Conservation (phyloP, 805 yeast species). For the Kazachstania bromeliacearum region DNA sequence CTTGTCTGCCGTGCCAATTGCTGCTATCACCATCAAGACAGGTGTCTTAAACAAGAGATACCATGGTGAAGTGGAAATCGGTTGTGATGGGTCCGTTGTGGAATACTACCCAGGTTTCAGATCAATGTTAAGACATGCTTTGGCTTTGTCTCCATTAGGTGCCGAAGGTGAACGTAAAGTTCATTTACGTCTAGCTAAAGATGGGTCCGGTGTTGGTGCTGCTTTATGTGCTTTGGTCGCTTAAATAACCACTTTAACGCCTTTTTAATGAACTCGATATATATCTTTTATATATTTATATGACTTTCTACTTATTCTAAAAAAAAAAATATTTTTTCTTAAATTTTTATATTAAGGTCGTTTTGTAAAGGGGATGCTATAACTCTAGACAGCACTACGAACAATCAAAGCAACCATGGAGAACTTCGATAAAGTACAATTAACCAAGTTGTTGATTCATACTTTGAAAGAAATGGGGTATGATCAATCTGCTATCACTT, state of each 20-base stretch:
- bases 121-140: slow-evolving; percentile 69
- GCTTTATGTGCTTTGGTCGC: slow-evolving; percentile 72
- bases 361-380: too few relatives aligned
- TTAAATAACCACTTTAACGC: too few relatives aligned
- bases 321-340: too few relatives aligned
- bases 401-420: too few relatives aligned
- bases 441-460: slow-evolving; percentile 42
- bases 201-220: slow-evolving; percentile 96
- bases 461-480: slow-evolving; percentile 43
- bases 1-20: slow-evolving; percentile 80
- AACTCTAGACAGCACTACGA: too few relatives aligned
- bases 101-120: slow-evolving; percentile 90
- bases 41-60: slow-evolving; percentile 45
- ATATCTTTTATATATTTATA: too few relatives aligned
- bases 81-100: slow-evolving; percentile 92
- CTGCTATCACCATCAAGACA: slow-evolving; percentile 66
- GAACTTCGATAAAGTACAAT: slow-evolving; percentile 27
- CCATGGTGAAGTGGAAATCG: slow-evolving; percentile 78
- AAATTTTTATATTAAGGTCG: too few relatives aligned
- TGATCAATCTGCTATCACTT: slow-evolving; percentile 28
- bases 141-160: slow-evolving; percentile 60
- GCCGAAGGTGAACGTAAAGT: slow-evolving; percentile 65
- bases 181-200: slow-evolving; percentile 75
- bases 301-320: too few relatives aligned
- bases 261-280: too few relatives aligned